Base-by-base conservation (phyloP, 495 filamentous ascomycete species). In the Podospora conica region DNA sequence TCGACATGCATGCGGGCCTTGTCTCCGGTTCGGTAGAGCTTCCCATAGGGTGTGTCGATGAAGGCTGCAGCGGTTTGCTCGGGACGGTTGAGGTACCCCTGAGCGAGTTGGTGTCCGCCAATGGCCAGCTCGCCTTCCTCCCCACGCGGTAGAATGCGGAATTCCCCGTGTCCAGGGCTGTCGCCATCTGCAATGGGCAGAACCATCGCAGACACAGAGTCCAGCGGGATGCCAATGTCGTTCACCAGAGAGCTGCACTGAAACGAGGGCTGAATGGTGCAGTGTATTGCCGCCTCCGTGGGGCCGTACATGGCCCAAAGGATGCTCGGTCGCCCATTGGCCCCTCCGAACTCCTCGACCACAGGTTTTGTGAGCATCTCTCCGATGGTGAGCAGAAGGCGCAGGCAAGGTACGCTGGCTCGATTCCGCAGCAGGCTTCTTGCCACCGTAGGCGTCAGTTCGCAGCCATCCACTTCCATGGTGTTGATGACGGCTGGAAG, bases 241-340 rank as follows among this genome's bases (percentile, higher is more conserved):
- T 86, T 83, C 21, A 86, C 82, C 15, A 78, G 75, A n/a, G 81
- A 81, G n/a, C 72, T 63, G 8, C 60, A 64, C 1, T 66, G 27
- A 55, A 79, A 77, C 0, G 75, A 70, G 4, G 76, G 69, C 55
- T 82, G 79, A 3, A 82, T 62, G 1, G 80, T 82, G 60, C 81
- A 83, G 65, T 96, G 92, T 56, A 96, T 93, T 1, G 91, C 82
- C 15, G 90, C 89, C 76, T 95, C 91, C 0, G 91, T 95, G 11
- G 92, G 92, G 0, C 91, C 91, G 70, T 96, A 96, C 91, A 94
- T 93, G 0, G 85, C 90, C 80, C 89, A 88, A 0, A 96, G 82
- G 28, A 93, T 84, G 65, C 82, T 80, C 48, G 55, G 20, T 20
- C 73, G 69, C 0, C 65, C 70, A 1, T 76, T 71, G 27, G 71